Evolutionary conservation across 2,329 filamentous ascomycete genomes (phyloP), one percentile per base, ranked within the genome.

Genomic region (Aspergillus thermomutatus): DNA sequence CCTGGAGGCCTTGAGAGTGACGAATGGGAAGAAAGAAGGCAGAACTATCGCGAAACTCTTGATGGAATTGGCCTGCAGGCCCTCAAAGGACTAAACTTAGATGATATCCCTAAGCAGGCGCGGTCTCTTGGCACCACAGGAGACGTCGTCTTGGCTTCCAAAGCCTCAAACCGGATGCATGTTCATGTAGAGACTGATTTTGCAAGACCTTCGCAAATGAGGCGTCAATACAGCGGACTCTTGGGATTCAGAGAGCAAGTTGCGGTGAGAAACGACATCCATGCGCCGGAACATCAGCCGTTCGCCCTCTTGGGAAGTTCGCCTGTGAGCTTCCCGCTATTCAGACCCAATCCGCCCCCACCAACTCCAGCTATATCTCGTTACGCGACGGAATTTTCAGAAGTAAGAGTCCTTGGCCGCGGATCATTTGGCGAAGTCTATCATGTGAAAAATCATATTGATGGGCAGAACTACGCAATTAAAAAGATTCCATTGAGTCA

Each of bases 371-470:
- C 60, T 8, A 61, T 71, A 37, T 77, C 79, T 45, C 74, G 79
- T 46, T 83, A 82, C 63, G 67, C 73, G 3, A 73, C 75, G 40
- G 82, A 82, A 58, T 84, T 82, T 57, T 73, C 77, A 21, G 80
- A 85, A 60, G 66, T 86, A 11, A 78, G 76, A 19, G 66, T 84
- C 1, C 76, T 89, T 3, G 86, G 86, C 1, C 85, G 82, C 66
- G 87, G 87, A 14, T 87, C 86, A 0, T 89, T 87, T 65, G 86
- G 85, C 1, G 80, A 80, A 40, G 87, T 89, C 1, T 89, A 81
- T 66, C 83, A 83, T 60, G 85, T 82, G 10, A 79, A 75, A 49
- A 83, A 88, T 60, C 79, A 81, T 51, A 79, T 89, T 5, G 87
- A 89, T 65, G 80, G 81, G 6, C 79, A 81, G 47, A 74, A 81